These are phyloP conservation scores for Alternaria sp. DNA, from an alignment of 2,329 filamentous ascomycete species.

Conservation along the genomic window DNA sequence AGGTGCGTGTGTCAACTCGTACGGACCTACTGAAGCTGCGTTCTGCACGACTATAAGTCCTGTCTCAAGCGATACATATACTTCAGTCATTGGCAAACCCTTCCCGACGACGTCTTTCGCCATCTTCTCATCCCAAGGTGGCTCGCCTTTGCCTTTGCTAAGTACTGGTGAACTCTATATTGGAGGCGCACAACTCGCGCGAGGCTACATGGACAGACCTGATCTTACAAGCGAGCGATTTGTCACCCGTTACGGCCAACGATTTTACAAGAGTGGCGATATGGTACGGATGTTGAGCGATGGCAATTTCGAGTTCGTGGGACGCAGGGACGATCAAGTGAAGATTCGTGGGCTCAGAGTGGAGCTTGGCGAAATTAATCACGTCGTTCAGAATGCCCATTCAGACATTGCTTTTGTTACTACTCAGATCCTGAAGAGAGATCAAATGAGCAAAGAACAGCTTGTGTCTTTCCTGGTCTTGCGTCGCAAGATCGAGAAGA, in stretches of 20 bases:
- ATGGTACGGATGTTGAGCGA: constrained; percentile 50
- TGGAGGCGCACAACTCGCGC: constrained; percentile 57
- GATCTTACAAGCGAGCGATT: constrained; percentile 46
- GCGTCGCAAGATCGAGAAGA: constrained; percentile 4
- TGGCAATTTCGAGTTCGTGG: constrained; percentile 53
- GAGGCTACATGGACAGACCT: constrained; percentile 54
- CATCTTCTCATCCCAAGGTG: constrained; percentile 44
- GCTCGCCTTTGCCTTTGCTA: constrained; percentile 49
- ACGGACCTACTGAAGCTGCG: constrained; percentile 56
- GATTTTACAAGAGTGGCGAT: constrained; percentile 53
- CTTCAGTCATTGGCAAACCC: constrained; percentile 54
- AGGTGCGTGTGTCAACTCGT: constrained; percentile 55
- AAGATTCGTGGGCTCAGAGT: constrained; percentile 52
- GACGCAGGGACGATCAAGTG: constrained; percentile 52
- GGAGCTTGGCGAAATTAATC: constrained; percentile 52
- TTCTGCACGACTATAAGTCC: constrained; percentile 57
- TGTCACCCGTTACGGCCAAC: constrained; percentile 39
- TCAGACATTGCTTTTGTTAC: constrained; percentile 33
- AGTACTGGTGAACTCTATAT: constrained; percentile 58
- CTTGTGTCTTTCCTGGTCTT: constrained; percentile 48
- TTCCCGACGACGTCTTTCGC: constrained; percentile 54
- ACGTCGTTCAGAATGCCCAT: constrained; percentile 38
- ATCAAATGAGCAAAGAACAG: constrained; percentile 42
- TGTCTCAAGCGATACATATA: constrained; percentile 39
- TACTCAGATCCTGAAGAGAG: constrained; percentile 46